phyloP scores from a whole-genome alignment of 2,329 filamentous ascomycete species.

The Neoascochyta sp. region DNA sequence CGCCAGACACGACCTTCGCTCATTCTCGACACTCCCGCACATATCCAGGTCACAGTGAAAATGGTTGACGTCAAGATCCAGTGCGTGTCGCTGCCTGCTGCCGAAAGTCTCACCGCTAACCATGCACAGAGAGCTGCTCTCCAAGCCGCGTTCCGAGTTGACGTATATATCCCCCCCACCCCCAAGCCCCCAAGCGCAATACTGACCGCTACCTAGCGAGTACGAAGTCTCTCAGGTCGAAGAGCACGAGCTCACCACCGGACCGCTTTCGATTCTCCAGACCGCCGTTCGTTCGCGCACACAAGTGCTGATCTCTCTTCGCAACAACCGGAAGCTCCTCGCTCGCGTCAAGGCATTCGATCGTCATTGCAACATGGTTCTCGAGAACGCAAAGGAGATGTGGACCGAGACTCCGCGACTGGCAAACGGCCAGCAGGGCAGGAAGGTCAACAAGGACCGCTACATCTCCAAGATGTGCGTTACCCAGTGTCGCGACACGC shows the following conservation, averaged over 20 bases:
- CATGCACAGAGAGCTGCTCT: conserved; percentile 71
- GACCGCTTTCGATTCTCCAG: conserved; percentile 88
- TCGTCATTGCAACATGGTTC: conserved; percentile 97
- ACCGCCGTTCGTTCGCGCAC: conserved; percentile 92
- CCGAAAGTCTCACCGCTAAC: conserved; percentile 17
- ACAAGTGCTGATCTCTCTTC: conserved; percentile 94
- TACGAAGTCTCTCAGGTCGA: conserved; percentile 83
- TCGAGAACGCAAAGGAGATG: conserved; percentile 98
- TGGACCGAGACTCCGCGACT: conserved; percentile 91
- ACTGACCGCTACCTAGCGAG: conserved; percentile 56
- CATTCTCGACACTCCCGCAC: conserved; percentile 2
- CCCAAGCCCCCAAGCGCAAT: conserved; percentile 1
- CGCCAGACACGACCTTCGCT: conserved; percentile 3
- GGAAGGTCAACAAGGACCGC: conserved; percentile 92
- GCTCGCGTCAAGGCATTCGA: conserved; percentile 98
- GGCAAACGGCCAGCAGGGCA: conserved; percentile 81
- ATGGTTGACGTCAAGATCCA: conserved; percentile 45
- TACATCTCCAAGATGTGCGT: conserved; percentile 96
- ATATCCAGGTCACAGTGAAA: conserved; percentile 5
- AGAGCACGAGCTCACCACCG: conserved; percentile 74
- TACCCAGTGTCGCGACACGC: background rate
- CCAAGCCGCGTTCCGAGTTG: conserved; percentile 84
- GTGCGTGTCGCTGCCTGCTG: conserved; percentile 24
- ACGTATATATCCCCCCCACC: conserved; percentile 60
- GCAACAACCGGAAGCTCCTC: conserved; percentile 96